Conservation (phyloP, 116 monocot species). For the Trichopus zeylanicus region DNA sequence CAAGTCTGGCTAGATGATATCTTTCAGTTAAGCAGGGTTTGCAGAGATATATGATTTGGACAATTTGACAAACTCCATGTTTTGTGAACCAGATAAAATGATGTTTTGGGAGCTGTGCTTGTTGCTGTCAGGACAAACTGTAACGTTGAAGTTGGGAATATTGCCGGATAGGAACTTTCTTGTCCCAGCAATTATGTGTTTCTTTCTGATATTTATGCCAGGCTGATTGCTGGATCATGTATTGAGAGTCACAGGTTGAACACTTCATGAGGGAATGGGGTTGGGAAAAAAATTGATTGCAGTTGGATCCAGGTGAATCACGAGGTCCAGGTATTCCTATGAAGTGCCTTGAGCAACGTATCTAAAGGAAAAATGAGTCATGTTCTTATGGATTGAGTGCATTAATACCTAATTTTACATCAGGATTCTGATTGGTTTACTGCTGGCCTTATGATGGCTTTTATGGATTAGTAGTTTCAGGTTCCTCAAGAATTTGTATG, state of each 20-base stretch:
- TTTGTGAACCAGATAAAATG: slow-evolving; percentile 23
- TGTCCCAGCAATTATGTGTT: slow-evolving; percentile 38
- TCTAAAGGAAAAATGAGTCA: no score
- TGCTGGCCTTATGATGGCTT: no score
- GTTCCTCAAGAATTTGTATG: no score
- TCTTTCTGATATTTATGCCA: slow-evolving; percentile 39
- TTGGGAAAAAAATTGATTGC: slow-evolving; percentile 21
- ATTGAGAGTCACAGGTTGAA: slow-evolving; percentile 15
- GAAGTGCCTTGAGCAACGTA: no score
- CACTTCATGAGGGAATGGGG: slow-evolving; percentile 19
- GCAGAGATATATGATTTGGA: slow-evolving; percentile 26
- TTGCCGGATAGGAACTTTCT: slow-evolving; percentile 23
- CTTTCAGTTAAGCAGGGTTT: slow-evolving; percentile 22
- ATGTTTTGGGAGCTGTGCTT: slow-evolving; percentile 49
- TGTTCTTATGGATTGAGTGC: no score
- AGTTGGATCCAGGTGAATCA: slow-evolving; percentile 34
- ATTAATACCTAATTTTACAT: no score
- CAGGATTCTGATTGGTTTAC: no score
- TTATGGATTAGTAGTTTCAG: no score
- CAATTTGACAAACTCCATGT: slow-evolving; percentile 30
- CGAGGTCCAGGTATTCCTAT: slow-evolving; percentile 18
- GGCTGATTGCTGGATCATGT: slow-evolving; percentile 23
- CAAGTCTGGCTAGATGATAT: slow-evolving; percentile 43
- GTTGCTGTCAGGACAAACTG: slow-evolving; percentile 21
- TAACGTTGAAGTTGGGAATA: slow-evolving; percentile 17